Evolutionary conservation across 306 rosid genomes (phyloP).

Genomic region (Castanea crenata): DNA sequence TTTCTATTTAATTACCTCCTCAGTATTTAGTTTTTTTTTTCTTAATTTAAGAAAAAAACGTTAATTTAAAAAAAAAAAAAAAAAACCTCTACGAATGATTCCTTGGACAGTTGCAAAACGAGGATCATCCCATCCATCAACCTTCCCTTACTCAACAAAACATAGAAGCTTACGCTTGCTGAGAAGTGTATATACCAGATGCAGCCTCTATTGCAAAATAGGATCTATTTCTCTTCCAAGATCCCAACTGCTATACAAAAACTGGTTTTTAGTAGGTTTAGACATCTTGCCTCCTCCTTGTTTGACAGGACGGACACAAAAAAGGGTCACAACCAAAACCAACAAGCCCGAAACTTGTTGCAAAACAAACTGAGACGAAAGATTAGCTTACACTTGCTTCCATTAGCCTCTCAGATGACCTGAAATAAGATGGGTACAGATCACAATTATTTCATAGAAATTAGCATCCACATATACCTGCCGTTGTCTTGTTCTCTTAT

Average conservation of each 20-base stretch:
- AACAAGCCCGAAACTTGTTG: slow-evolving; percentile 82
- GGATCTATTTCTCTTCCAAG: slow-evolving; percentile 70
- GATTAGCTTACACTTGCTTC: slow-evolving; percentile 74
- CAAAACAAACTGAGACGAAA: slow-evolving; percentile 77
- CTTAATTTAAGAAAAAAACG: too few species aligned
- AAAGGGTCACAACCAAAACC: slow-evolving; percentile 65
- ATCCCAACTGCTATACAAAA: slow-evolving; percentile 70
- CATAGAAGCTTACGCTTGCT: too few species aligned
- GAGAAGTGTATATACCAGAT: background rate
- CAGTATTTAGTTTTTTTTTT: too few species aligned
- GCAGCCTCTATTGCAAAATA: slow-evolving; percentile 64
- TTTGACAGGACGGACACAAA: slow-evolving; percentile 56
- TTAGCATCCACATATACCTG: slow-evolving; percentile 61
- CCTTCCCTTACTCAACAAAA: too few species aligned
- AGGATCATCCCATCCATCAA: too few species aligned
- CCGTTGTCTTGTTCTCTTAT: slow-evolving; percentile 90
- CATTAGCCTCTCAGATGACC: slow-evolving; percentile 85
- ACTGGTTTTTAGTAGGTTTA: slow-evolving; percentile 58
- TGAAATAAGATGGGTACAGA: slow-evolving; percentile 63
- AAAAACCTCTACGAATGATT: too few species aligned
- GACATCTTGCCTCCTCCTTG: slow-evolving; percentile 55
- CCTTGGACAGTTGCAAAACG: too few species aligned
- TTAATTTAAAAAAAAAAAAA: too few species aligned
- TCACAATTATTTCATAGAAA: slow-evolving; percentile 38
- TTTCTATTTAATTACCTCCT: too few species aligned